Percentiles rank a stretch among this genome's conserved stretches.
phyloP scores from a whole-genome alignment of 192 early-diverging fungal species.

The Nowakowskiella sp. region DNA sequence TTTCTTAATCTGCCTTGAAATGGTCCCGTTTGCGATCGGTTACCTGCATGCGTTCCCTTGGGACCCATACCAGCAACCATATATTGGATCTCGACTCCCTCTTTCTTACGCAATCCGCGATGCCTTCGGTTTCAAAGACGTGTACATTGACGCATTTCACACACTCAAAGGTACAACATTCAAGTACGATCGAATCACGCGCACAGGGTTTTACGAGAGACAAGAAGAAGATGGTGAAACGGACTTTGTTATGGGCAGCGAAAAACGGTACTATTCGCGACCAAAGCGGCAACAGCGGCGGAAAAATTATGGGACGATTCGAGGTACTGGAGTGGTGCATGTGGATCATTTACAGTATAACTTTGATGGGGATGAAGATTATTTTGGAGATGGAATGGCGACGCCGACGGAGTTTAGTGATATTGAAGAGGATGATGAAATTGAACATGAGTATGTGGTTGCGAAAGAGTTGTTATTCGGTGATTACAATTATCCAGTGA shows the following conservation, averaged over 20 bases:
- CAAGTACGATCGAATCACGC: conserved; percentile 64
- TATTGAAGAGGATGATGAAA: conserved; percentile 14
- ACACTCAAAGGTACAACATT: conserved; percentile 71
- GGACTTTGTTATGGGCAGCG: conserved; percentile 41
- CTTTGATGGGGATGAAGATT: neutral
- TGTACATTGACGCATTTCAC: conserved; percentile 69
- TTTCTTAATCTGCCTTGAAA: conserved; percentile 86
- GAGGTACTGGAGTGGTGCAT: neutral
- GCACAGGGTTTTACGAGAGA: neutral
- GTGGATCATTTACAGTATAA: neutral
- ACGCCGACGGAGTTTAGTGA: neutral
- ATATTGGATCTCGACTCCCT: conserved; percentile 57
- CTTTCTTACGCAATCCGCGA: conserved; percentile 73
- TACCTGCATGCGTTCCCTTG: conserved; percentile 74
- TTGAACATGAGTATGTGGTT: conserved; percentile 16
- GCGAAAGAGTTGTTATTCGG: conserved; percentile 20
- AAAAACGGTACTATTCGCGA: conserved; percentile 53
- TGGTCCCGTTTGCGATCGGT: conserved; percentile 69
- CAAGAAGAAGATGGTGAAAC: conserved; percentile 44
- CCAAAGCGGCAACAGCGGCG: conserved; percentile 33
- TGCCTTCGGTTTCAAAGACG: conserved; percentile 73
- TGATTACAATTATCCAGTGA: conserved; percentile 32
- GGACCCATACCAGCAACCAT: conserved; percentile 73
- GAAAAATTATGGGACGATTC: conserved; percentile 8
- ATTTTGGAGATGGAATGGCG: neutral